Evolutionary conservation across 169 alveolate genomes (phyloP).

Genomic region (Besnoitia besnoiti): DNA sequence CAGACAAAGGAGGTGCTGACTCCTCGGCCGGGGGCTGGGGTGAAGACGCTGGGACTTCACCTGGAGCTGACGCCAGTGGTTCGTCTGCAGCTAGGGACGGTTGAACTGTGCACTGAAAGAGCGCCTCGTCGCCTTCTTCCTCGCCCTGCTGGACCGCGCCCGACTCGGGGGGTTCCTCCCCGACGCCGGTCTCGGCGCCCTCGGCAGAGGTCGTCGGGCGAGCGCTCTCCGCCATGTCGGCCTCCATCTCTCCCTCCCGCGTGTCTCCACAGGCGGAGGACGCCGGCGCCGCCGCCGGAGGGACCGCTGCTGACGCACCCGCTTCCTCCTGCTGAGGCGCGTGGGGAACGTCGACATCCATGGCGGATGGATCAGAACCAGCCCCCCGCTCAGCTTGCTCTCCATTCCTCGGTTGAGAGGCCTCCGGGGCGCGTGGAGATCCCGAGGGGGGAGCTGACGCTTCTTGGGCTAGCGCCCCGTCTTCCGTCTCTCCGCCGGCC

Average conservation of each 20-base stretch:
- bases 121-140: not conserved
- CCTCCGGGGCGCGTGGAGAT: too few species aligned
- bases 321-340: too few species aligned
- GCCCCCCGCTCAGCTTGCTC: too few species aligned
- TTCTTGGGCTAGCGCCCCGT: not conserved
- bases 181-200: not conserved
- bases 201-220: not conserved
- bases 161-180: not conserved
- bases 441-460: too few species aligned
- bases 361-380: too few species aligned
- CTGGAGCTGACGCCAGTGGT: not conserved
- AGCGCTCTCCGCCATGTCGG: not conserved
- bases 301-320: too few species aligned
- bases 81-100: not conserved
- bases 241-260: not conserved
- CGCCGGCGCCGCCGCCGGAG: not conserved
- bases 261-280: not conserved
- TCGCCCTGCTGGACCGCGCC: not conserved
- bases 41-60: not conserved
- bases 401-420: too few species aligned
- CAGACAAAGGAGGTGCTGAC: constrained; percentile 28
- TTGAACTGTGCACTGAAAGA: not conserved
- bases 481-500: not conserved
- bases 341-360: not conserved
- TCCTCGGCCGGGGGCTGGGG: not conserved